A percentile compares a stretch with the other conserved stretches of the same genome.
These are phyloP conservation scores for Spergularia bocconei DNA, from an alignment of 148 eudicot genomes.

Conservation along the genomic window DNA sequence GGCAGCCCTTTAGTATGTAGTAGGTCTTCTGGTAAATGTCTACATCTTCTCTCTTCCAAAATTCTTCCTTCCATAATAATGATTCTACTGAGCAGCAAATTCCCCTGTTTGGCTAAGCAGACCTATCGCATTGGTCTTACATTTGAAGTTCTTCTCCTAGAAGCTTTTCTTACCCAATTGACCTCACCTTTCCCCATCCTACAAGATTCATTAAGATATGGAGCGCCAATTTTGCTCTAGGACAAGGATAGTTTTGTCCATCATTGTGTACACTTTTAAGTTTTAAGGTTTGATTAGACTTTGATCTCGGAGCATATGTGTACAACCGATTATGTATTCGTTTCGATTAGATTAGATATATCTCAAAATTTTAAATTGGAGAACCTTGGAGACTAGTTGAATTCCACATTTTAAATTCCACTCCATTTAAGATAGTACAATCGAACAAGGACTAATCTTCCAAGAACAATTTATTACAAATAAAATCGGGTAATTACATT, in stretches of 20 bases:
- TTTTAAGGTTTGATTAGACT: too few species aligned
- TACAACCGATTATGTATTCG: too few species aligned
- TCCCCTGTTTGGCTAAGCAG: slow-evolving; percentile 23
- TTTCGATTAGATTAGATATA: too few species aligned
- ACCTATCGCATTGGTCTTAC: neutral
- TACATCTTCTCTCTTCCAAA: slow-evolving; percentile 15
- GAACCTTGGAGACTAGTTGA: too few species aligned
- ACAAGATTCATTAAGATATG: slow-evolving; percentile 17
- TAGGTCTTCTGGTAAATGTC: slow-evolving; percentile 34
- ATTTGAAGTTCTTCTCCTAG: neutral
- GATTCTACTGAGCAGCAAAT: neutral
- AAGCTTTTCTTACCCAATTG: neutral
- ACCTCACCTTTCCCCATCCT: slow-evolving; percentile 18
- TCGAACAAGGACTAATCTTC: too few species aligned
- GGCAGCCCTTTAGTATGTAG: slow-evolving; percentile 13
- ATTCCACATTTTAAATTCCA: too few species aligned
- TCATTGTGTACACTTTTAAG: too few species aligned
- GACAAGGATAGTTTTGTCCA: neutral
- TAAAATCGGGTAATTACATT: too few species aligned
- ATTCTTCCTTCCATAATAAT: neutral
- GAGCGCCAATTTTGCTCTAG: neutral
- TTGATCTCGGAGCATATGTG: too few species aligned
- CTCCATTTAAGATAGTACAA: too few species aligned
- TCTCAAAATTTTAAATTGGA: too few species aligned
- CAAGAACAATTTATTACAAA: too few species aligned